A percentile compares a stretch with the other conserved stretches of the same genome.
These are phyloP conservation scores for Colletotrichum chrysophilum DNA, from an alignment of 2,329 filamentous ascomycete species.

Conservation along the genomic window DNA sequence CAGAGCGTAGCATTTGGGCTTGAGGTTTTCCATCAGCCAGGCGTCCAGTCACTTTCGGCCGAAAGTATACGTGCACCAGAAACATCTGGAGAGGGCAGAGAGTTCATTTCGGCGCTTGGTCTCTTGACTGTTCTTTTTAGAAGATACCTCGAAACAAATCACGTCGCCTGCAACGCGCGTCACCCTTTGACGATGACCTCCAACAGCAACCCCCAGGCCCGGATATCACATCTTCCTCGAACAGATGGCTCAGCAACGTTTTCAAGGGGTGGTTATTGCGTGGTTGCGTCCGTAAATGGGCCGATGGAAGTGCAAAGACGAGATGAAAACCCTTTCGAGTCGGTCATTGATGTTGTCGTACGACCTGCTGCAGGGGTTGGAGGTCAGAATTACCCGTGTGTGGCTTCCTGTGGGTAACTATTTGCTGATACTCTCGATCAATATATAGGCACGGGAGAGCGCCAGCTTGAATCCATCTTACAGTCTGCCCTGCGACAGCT, in stretches of 20 bases:
- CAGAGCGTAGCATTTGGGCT: not conserved
- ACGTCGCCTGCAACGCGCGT: not conserved
- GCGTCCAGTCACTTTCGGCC: not conserved
- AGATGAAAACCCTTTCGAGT: conserved; percentile 92
- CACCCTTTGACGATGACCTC: conserved; percentile 11
- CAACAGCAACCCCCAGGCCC: conserved; percentile 51
- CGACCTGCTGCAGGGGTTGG: conserved; percentile 85
- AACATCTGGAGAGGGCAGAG: not conserved
- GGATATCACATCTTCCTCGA: conserved; percentile 66
- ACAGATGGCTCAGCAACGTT: conserved; percentile 84
- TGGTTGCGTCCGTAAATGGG: conserved; percentile 88
- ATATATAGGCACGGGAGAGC: conserved; percentile 69
- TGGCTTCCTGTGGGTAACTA: not conserved
- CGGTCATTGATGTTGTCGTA: conserved; percentile 87
- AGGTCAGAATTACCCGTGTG: conserved; percentile 53
- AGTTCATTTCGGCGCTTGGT: not conserved
- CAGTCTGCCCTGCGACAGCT: conserved; percentile 76
- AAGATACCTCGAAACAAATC: not conserved
- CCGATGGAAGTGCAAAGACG: conserved; percentile 88
- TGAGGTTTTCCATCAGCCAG: not conserved
- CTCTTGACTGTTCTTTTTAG: not conserved
- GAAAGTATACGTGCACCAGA: not conserved
- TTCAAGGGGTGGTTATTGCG: conserved; percentile 75
- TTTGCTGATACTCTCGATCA: conserved; percentile 26
- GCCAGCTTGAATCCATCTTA: conserved; percentile 81